Evolutionary conservation across 2,329 filamentous ascomycete species (phyloP), one percentile per base, ranked within the genome.

Genomic region (Amauroascus niger): DNA sequence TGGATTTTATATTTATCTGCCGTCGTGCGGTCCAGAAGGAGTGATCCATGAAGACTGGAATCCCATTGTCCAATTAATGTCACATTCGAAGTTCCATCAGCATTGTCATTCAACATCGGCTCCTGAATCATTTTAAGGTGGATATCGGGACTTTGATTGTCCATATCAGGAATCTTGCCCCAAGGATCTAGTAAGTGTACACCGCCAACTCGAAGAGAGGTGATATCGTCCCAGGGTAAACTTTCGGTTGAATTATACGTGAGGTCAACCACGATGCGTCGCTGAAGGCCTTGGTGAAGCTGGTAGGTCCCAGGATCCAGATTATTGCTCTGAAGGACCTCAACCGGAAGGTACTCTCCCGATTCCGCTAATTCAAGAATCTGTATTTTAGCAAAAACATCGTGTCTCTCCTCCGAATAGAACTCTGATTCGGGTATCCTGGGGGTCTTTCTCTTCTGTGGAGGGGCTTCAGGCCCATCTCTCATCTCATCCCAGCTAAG

Each of bases 401-500:
- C 93, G 65, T 98, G 90, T 60, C 89, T 86, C 66, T 97, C 93
- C 67, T 96, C 88, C 0, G 84, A 88, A 63, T 85, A 95, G 66
- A 94, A 98, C 61, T 98, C 90, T 0, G 87, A 86, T 68, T 98
- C 93, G 11, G 88, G 84, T 59, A 98, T 83, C 9, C 93, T 80
- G 22, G 86, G 78, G 57, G 78, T 67, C 43, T 74, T 80, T 16
- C 79, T 78, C 58, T 80, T 78, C 48, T 83, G 76, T 16, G 80
- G 79, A 2, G 73, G 72, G 20, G 71, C 70, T 46, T 77, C 75
- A 2, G 77, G 76, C 22, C 79, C 76, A 68, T 98, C 91, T 55
- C 91, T 83, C 84, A 98, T 96, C 63, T 97, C 93, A 66, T 98
- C 93, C 93, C 93, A 98, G 71, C 93, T 98, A 11, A 96, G 80